Evolutionary conservation across 2,329 filamentous ascomycete genomes (phyloP).

Genomic region (Daldinia eschscholtzii): DNA sequence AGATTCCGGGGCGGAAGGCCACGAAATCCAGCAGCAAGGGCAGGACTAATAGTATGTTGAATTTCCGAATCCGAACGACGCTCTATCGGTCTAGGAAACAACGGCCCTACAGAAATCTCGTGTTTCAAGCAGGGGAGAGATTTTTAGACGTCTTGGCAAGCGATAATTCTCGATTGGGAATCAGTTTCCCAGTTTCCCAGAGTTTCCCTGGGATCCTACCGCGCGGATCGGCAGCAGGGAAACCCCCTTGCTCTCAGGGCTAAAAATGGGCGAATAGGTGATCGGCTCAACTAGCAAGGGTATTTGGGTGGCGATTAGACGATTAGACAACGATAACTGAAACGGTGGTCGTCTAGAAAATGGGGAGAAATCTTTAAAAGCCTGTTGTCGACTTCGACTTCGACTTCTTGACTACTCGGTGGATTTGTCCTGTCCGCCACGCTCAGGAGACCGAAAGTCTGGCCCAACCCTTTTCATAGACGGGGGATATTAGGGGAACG

Average conservation of each 20-base stretch:
- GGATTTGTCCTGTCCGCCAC: neutral
- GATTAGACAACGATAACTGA: conserved; percentile 27
- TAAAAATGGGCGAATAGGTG: conserved; percentile 29
- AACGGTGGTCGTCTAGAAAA: conserved; percentile 30
- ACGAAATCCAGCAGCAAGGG: neutral
- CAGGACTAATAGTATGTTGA: neutral
- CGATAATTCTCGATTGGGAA: conserved; percentile 19
- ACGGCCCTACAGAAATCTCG: conserved; percentile 14
- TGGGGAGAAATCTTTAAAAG: conserved; percentile 9
- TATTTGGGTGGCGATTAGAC: conserved; percentile 24
- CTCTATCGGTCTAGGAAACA: neutral
- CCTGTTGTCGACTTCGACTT: conserved; percentile 6
- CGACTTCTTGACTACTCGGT: conserved; percentile 3
- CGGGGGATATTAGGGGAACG: neutral
- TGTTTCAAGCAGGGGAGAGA: conserved; percentile 35
- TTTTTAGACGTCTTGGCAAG: conserved; percentile 34
- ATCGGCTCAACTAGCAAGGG: conserved; percentile 22
- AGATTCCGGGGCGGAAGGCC: neutral
- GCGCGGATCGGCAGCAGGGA: conserved; percentile 39
- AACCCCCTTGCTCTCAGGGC: conserved; percentile 6
- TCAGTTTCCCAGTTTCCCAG: conserved; percentile 14
- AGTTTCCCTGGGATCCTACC: conserved; percentile 32
- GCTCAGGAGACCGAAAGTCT: neutral
- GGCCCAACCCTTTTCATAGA: neutral
- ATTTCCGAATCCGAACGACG: neutral